Conservation (phyloP, 352 stramenopile species). For the Phytopythium delawarense region DNA sequence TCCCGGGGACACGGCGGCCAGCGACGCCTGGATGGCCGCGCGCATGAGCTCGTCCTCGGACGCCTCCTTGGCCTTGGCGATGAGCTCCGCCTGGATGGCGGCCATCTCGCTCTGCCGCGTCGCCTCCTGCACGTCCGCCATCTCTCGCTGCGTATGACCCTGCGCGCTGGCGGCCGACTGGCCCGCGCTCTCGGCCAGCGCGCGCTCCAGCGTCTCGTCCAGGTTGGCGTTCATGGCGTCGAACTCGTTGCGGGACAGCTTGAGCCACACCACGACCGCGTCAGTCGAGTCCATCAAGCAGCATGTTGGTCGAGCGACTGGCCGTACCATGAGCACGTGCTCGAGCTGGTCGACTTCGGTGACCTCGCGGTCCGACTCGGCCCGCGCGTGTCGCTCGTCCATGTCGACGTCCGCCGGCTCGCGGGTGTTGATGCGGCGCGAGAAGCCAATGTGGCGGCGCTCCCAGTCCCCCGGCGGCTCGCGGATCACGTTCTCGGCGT, state of each 20-base stretch:
- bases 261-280: not conserved
- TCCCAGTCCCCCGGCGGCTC: constrained; percentile 67
- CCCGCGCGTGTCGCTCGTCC: constrained; percentile 22
- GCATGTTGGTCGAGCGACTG: not conserved
- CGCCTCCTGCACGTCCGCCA: constrained; percentile 41
- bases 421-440: constrained; percentile 62
- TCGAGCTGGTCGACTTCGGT: constrained; percentile 72
- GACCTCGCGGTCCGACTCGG: constrained; percentile 36
- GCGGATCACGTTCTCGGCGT: constrained; percentile 51
- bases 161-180: not conserved
- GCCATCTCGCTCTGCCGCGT: constrained; percentile 71
- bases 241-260: constrained; percentile 75
- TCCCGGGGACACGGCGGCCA: constrained; percentile 18
- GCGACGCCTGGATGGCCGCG: constrained; percentile 61
- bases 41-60: constrained; percentile 77
- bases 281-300: not conserved
- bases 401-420: constrained; percentile 23
- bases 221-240: constrained; percentile 71
- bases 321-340: constrained; percentile 55
- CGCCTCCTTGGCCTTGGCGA: constrained; percentile 60
- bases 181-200: constrained; percentile 37
- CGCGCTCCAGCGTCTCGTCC: constrained; percentile 69
- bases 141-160: constrained; percentile 21
- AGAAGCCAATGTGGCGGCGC: constrained; percentile 61
- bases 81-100: constrained; percentile 64